phyloP scores from a whole-genome alignment of 495 filamentous ascomycete species.

The Penicillium angulare region DNA sequence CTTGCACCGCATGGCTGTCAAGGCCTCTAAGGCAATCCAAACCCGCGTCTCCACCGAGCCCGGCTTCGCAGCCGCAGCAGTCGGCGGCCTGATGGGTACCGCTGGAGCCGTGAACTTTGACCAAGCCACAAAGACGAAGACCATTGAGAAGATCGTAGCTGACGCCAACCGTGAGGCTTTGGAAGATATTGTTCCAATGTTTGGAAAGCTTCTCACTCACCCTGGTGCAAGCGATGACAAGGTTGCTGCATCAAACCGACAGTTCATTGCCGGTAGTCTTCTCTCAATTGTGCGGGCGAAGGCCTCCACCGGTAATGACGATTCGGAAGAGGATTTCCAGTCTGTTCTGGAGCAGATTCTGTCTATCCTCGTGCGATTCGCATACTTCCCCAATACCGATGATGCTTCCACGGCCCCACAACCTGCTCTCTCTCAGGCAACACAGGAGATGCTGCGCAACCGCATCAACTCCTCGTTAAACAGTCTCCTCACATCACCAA shows the following conservation, averaged over 20 bases:
- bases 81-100: slow-evolving; percentile 65
- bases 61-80: slow-evolving; percentile 53
- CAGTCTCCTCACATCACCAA: slow-evolving; percentile 63
- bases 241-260: slow-evolving; percentile 42
- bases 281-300: slow-evolving; percentile 44
- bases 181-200: slow-evolving; percentile 39
- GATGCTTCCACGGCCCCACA: slow-evolving; percentile 26
- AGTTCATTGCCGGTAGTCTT: slow-evolving; percentile 48
- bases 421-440: slow-evolving; percentile 54
- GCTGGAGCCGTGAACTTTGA: slow-evolving; percentile 79
- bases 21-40: slow-evolving; percentile 66
- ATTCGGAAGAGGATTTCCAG: slow-evolving; percentile 31
- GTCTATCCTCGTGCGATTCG: slow-evolving; percentile 41
- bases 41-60: slow-evolving; percentile 63
- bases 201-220: slow-evolving; percentile 37
- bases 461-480: slow-evolving; percentile 67
- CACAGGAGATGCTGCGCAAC: slow-evolving; percentile 66
- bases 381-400: slow-evolving; percentile 37
- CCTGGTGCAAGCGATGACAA: slow-evolving; percentile 45
- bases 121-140: slow-evolving; percentile 83
- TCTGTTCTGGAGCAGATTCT: slow-evolving; percentile 39
- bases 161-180: slow-evolving; percentile 53
- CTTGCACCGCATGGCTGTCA: slow-evolving; percentile 75
- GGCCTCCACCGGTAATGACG: slow-evolving; percentile 31
- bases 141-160: slow-evolving; percentile 70